Evolutionary conservation across 805 yeast genomes (phyloP).

Genomic region (Wickerhamiella sorbophila): DNA sequence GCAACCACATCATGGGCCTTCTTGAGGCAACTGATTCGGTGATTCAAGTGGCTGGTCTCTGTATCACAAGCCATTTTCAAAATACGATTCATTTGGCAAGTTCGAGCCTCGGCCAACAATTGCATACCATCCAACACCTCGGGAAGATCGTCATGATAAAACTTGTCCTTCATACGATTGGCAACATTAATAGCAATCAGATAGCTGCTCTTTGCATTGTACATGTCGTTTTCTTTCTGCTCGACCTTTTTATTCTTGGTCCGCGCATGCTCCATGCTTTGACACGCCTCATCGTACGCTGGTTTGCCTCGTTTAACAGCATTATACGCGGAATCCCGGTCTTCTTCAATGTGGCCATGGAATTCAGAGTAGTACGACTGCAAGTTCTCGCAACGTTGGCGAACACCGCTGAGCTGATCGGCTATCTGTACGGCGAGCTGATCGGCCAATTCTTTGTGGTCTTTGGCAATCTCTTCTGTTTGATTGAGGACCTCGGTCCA

Average conservation of each 20-base stretch:
- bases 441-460: slow-evolving; percentile 41
- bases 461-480: slow-evolving; percentile 66
- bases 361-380: slow-evolving; percentile 42
- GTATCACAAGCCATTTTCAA: slow-evolving; percentile 45
- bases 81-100: slow-evolving; percentile 52
- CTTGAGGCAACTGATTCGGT: slow-evolving; percentile 32
- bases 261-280: slow-evolving; percentile 65
- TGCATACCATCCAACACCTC: slow-evolving; percentile 76
- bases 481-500: slow-evolving; percentile 83
- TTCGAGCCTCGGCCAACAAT: slow-evolving; percentile 67
- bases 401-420: slow-evolving; percentile 43
- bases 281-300: slow-evolving; percentile 69
- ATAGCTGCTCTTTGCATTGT: slow-evolving; percentile 71
- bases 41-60: slow-evolving; percentile 43
- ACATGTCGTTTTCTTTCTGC: slow-evolving; percentile 68
- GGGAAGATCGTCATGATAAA: slow-evolving; percentile 83
- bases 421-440: slow-evolving; percentile 49
- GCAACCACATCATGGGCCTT: slow-evolving; percentile 41
- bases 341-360: slow-evolving; percentile 40
- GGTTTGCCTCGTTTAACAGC: slow-evolving; percentile 53
- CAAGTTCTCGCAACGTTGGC: slow-evolving; percentile 38
- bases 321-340: slow-evolving; percentile 35
- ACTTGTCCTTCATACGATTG: slow-evolving; percentile 84
- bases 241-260: slow-evolving; percentile 54
- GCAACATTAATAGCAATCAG: slow-evolving; percentile 69